Percentiles rank a stretch among this genome's conserved stretches.
phyloP scores from a whole-genome alignment of 805 yeast species.

The Saturnispora saitoi region DNA sequence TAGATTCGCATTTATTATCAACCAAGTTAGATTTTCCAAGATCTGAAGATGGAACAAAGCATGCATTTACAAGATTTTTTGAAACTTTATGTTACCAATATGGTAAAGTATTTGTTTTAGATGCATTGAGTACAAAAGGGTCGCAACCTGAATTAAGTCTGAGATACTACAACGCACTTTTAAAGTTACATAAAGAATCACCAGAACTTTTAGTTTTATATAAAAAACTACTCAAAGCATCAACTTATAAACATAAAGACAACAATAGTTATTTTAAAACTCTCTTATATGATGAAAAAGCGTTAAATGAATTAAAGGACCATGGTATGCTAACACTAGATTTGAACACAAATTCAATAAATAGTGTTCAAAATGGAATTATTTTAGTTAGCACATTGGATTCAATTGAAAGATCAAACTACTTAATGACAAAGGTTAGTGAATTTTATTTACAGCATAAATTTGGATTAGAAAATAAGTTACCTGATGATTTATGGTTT shows the following conservation, averaged over 20 bases:
- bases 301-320: conserved; percentile 28
- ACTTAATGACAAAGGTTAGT: conserved; percentile 36
- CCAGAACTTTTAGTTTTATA: conserved; percentile 15
- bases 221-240: conserved; percentile 30
- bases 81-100: conserved; percentile 38
- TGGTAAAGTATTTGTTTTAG: conserved; percentile 43
- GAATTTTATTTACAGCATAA: conserved; percentile 42
- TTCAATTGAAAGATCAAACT: conserved; percentile 42
- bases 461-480: conserved; percentile 31
- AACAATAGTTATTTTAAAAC: conserved; percentile 18
- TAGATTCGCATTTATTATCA: conserved; percentile 36
- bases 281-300: conserved; percentile 17
- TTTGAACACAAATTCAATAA: conserved; percentile 25
- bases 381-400: conserved; percentile 44
- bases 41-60: conserved; percentile 45
- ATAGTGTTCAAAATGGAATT: conserved; percentile 44
- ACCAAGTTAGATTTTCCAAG: conserved; percentile 41
- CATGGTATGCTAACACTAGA: conserved; percentile 41
- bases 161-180: conserved; percentile 27
- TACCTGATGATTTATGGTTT: conserved; percentile 26
- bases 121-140: conserved; percentile 34
- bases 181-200: conserved; percentile 9
- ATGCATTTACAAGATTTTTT: conserved; percentile 43
- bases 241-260: conserved; percentile 26
- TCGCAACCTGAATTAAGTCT: conserved; percentile 39